These are phyloP conservation scores for Botrytis tulipae DNA, from an alignment of 2,329 filamentous ascomycete species.

Conservation along the genomic window DNA sequence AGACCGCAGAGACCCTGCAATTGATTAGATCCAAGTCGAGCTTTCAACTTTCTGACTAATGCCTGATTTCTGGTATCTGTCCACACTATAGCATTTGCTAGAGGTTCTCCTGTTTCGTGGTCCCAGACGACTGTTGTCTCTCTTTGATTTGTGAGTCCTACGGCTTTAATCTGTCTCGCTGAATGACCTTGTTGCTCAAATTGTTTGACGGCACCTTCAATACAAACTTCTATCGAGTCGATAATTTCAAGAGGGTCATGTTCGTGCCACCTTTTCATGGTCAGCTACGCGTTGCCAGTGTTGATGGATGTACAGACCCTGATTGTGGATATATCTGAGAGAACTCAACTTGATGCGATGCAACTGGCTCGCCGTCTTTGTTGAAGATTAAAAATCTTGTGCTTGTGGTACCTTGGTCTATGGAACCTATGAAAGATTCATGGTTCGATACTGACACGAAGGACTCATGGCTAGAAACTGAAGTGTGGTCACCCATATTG, in stretches of 20 bases:
- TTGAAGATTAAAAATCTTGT: conserved; percentile 79
- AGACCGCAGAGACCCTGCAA: conserved; percentile 73
- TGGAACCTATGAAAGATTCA: conserved; percentile 64
- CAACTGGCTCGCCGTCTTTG: conserved; percentile 64
- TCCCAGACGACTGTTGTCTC: conserved; percentile 90
- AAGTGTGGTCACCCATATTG: conserved; percentile 21
- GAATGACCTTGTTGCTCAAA: conserved; percentile 70
- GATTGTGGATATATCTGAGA: conserved; percentile 71
- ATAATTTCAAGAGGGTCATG: conserved; percentile 80
- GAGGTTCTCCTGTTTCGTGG: conserved; percentile 70
- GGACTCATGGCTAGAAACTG: conserved; percentile 14
- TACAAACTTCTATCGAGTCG: conserved; percentile 72
- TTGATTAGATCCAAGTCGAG: conserved; percentile 63
- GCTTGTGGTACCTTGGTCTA: conserved; percentile 78
- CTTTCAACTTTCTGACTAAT: conserved; percentile 75
- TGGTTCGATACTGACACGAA: conserved; percentile 50
- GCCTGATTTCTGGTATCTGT: conserved; percentile 75
- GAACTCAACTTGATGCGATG: conserved; percentile 74
- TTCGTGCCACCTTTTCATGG: conserved; percentile 74
- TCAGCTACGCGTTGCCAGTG: conserved; percentile 4
- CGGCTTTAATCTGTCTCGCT: conserved; percentile 66
- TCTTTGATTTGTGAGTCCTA: conserved; percentile 81
- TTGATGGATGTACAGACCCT: conserved; percentile 53
- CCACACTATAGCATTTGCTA: conserved; percentile 88
- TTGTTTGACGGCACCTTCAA: conserved; percentile 69